Percentiles rank a stretch among this genome's conserved stretches.
phyloP scores from a whole-genome alignment of 139 green algal genomes.

The Micractinium sp. region DNA sequence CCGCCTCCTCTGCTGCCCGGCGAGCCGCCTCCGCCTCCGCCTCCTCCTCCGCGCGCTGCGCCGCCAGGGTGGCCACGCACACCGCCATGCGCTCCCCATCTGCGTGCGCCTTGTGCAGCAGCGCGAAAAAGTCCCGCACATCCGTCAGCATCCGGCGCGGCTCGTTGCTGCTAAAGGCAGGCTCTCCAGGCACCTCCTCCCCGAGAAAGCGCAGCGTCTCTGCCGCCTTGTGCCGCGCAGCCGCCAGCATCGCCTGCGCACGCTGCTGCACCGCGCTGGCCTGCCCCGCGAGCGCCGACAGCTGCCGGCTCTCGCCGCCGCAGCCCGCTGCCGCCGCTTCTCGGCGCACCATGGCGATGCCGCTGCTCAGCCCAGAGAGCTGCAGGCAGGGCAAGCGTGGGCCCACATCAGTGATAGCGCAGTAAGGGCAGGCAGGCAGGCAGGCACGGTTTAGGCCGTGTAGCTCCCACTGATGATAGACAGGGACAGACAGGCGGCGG shows the following conservation, averaged over 20 bases:
- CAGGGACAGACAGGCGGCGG: too few relatives aligned
- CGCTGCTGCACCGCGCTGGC: slow-evolving; percentile 22
- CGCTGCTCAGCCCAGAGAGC: not conserved
- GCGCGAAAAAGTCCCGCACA: slow-evolving; percentile 16
- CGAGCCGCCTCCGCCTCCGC: not conserved
- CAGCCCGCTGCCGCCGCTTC: slow-evolving; percentile 2
- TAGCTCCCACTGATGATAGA: too few relatives aligned
- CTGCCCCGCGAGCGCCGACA: slow-evolving; percentile 1
- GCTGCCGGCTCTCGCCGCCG: slow-evolving; percentile 3
- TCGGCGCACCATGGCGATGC: slow-evolving; percentile 18
- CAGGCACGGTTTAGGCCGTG: too few relatives aligned
- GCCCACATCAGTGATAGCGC: not conserved
- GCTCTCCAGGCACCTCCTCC: slow-evolving; percentile 14
- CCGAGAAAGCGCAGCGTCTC: slow-evolving; percentile 5
- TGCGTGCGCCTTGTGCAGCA: slow-evolving; percentile 19
- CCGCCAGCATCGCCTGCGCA: slow-evolving; percentile 9
- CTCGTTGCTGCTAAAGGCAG: not conserved
- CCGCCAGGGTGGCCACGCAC: slow-evolving; percentile 5
- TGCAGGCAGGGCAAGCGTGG: not conserved
- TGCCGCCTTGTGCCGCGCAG: not conserved
- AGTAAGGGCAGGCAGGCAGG: not conserved
- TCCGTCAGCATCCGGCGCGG: slow-evolving; percentile 30
- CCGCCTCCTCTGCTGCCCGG: not conserved
- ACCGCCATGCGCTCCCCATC: slow-evolving; percentile 33
- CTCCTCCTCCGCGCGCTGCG: slow-evolving; percentile 6